Evolutionary conservation across 495 filamentous ascomycete genomes (phyloP), one percentile per base, ranked within the genome.

Genomic region (Amorphotheca resinae): DNA sequence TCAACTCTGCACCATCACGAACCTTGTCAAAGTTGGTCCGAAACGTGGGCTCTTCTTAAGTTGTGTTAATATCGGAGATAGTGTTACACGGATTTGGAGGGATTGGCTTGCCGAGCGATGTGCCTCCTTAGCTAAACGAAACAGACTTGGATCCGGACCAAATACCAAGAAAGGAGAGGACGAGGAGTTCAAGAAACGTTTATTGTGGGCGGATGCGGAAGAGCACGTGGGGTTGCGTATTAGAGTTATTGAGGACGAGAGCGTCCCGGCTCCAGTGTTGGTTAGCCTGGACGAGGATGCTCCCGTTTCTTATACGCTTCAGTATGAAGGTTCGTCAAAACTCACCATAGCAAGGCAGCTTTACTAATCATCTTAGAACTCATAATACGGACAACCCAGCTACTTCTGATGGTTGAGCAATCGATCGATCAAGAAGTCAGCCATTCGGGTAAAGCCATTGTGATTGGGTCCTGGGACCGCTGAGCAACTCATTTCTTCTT

Each of bases 1-100:
- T 0, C 82, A 88, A 54, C 65, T 87, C 12, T 79, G 74, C 52
- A 69, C 78, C 7, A 57, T 70, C n/a, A 71, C 72, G 17, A 82
- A 78, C 56, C 57, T 89, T 16, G 82, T 84, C 31, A 79, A 78
- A 54, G 53, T 76, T 8, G 72, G 77, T 16, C 74, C 77, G 5
- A 68, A 68, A 51, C 63, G 47, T 46, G 75, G 68, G 28, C 56
- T 74, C 14, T 84, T 78, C 48, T 55, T 71, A 32, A 74, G 71
- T 51, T 72, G 74, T 37, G 67, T 76, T 38, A 77, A 71, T 33
- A 57, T 87, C 14, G 65, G 69, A 11, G 77, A 87, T 40, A 74
- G 73, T 8, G 62, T 82, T 15, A 59, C 80, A 26, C 68, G 83
- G 8, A 61, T 87, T 28, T 86, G 72, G 64, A 67, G 80, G 23